These are phyloP conservation scores for Puccinia sorghi DNA, from an alignment of 1,284 basidiomycete genomes.

Conservation along the genomic window DNA sequence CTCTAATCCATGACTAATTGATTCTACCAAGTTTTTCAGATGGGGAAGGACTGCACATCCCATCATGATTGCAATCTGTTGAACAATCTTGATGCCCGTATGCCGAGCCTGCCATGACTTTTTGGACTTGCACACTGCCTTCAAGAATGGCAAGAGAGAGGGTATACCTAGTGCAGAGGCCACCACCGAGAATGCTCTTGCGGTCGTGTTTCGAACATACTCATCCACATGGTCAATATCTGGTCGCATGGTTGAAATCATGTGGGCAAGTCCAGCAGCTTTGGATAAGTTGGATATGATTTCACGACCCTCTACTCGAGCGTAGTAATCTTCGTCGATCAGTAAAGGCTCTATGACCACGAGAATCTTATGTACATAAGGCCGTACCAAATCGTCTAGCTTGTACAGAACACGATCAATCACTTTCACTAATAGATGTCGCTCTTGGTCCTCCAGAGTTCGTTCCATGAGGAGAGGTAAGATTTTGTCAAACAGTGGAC, in stretches of 20 bases:
- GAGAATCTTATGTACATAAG: conserved; percentile 98
- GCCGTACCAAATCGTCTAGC: conserved; percentile 95
- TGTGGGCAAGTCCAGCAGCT: conserved; percentile 96
- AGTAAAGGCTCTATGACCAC: conserved; percentile 99
- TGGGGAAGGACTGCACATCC: conserved; percentile 98
- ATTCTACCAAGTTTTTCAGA: conserved; percentile 91
- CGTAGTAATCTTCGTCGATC: conserved; percentile 99
- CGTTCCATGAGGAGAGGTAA: conserved; percentile 98
- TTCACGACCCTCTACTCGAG: conserved; percentile 97
- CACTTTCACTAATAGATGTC: conserved; percentile 97
- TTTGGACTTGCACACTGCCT: conserved; percentile 96
- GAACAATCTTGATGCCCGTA: conserved; percentile 98
- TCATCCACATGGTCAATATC: conserved; percentile 99
- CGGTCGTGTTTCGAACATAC: conserved; percentile 98
- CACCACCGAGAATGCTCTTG: conserved; percentile 97
- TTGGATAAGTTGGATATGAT: conserved; percentile 99
- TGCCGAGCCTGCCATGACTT: conserved; percentile 99
- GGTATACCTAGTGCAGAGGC: conserved; percentile 98
- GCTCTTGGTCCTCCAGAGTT: conserved; percentile 97
- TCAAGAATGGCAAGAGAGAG: conserved; percentile 93
- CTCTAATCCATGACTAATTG: conserved; percentile 89
- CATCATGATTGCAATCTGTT: conserved; percentile 99
- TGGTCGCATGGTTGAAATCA: conserved; percentile 99
- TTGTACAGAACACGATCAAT: conserved; percentile 99
- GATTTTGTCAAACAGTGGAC: conserved; percentile 99